Percentiles rank a stretch among this genome's conserved stretches.
phyloP scores from a whole-genome alignment of 2,329 filamentous ascomycete genomes.

The Aaosphaeria pasadenensis region DNA sequence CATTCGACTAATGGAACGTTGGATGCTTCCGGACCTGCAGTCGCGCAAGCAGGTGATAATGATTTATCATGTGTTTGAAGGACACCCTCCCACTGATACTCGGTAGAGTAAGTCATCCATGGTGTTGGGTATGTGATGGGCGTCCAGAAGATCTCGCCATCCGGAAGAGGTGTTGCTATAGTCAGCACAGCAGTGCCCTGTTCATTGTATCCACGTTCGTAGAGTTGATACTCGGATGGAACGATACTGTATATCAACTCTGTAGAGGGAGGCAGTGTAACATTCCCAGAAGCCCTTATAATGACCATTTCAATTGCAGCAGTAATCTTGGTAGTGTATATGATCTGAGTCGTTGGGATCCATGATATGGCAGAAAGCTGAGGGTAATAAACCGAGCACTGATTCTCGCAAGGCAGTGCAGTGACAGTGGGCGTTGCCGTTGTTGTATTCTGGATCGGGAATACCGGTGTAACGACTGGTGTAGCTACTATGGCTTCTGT shows the following conservation, averaged over 20 bases:
- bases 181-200: constrained; percentile 7
- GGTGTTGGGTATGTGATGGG: constrained; percentile 13
- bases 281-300: constrained; percentile 3
- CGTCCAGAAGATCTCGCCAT: constrained; percentile 1
- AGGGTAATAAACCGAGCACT: constrained; percentile 6
- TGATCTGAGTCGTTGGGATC: constrained; percentile 14
- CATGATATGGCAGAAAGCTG: constrained; percentile 5
- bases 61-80: constrained; percentile 11
- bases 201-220: constrained; percentile 3
- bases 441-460: constrained; percentile 1
- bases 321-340: constrained; percentile 12
- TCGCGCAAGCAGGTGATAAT: constrained; percentile 7
- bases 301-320: constrained; percentile 12
- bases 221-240: constrained; percentile 1
- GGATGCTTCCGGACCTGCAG: constrained; percentile 5
- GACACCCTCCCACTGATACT: constrained; percentile 15
- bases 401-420: neutral
- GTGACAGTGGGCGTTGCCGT: constrained; percentile 2
- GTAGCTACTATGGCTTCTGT: neutral
- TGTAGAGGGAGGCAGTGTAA: neutral
- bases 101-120: constrained; percentile 12
- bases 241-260: constrained; percentile 3
- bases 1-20: constrained; percentile 7
- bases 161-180: constrained; percentile 3
- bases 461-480: constrained; percentile 1